Conservation (phyloP, 2,329 filamentous ascomycete species). For the Cladosporium sp. region DNA sequence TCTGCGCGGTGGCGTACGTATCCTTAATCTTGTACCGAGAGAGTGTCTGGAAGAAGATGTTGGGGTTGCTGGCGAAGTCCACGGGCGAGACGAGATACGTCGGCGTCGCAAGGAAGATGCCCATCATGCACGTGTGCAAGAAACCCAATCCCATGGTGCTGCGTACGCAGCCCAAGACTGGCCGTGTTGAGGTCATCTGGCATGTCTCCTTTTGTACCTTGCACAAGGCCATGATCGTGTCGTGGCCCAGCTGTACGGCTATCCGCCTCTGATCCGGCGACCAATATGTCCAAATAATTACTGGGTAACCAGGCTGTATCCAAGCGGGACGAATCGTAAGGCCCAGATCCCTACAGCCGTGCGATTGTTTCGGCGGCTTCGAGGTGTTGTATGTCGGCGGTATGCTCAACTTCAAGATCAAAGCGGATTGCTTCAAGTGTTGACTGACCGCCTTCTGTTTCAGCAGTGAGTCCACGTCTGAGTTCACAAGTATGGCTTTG, state of each 20-base stretch:
- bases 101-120: conserved; percentile 82
- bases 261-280: conserved; percentile 93
- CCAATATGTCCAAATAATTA: conserved; percentile 98
- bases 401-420: conserved; percentile 80
- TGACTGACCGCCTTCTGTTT: conserved; percentile 89
- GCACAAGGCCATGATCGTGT: conserved; percentile 95
- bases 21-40: conserved; percentile 99
- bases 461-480: conserved; percentile 88
- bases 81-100: conserved; percentile 96
- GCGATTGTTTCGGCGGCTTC: conserved; percentile 92
- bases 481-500: conserved; percentile 89
- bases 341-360: conserved; percentile 81
- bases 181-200: conserved; percentile 97
- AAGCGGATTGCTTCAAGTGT: conserved; percentile 93
- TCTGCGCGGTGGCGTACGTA: conserved; percentile 96
- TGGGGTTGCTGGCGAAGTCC: conserved; percentile 92
- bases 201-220: conserved; percentile 99
- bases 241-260: conserved; percentile 89
- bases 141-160: conserved; percentile 97
- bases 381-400: conserved; percentile 87
- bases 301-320: conserved; percentile 80
- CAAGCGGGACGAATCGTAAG: conserved; percentile 86
- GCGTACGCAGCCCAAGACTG: conserved; percentile 89
- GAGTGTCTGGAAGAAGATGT: conserved; percentile 85
- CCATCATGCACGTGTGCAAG: conserved; percentile 93